Base-by-base conservation (phyloP, 768 basidiomycete species). In the Suillus subluteus region DNA sequence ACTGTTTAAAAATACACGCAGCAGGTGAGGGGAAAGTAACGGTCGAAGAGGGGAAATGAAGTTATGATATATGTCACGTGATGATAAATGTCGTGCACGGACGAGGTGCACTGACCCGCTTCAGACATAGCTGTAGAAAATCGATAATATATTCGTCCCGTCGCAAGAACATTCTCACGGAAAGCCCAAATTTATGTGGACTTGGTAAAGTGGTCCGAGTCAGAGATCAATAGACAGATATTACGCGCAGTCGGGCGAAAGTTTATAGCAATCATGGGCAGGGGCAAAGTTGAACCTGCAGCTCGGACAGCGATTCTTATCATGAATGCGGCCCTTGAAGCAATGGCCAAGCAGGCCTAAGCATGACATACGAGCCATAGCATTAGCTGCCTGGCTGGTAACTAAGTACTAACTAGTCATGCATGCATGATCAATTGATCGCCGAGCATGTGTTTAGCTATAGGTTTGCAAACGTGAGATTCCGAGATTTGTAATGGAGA, bases 41-140 rank as follows among this genome's bases (percentile, higher is more conserved):
- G 69, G 69, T 64, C 63, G 69, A 70, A 72, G 76, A 41, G 58
- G 70, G 72, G 73, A 65, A 62, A 70, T 69, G 68, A 72, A 74
- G 66, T 55, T 68, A 18, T 38, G 26, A 48, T 13, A 23, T 46
- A 26, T 58, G 65, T 75, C 75, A 76, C 74, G 73, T 74, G 75
- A 69, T 62, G 68, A 67, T 62, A 64, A 58, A 67, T 69, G 65
- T 68, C 69, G 75, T 70, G 75, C 75, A 76, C 76, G 73, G 76
- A 76, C 76, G 65, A 72, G 59, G 62, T 65, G 48, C 61, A 56
- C 23, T 61, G 52, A 56, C 63, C 58, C 6, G 12, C 13, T 50
- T 15, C 23, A 15, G 50, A 50, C 50, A 50, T 13, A n/a, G 46
- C 46, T 12, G 13, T 13, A 18, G 13, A 23, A 38, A n/a, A 21